Evolutionary conservation across 441 rosid species (phyloP).

Genomic region (California macrophylla): DNA sequence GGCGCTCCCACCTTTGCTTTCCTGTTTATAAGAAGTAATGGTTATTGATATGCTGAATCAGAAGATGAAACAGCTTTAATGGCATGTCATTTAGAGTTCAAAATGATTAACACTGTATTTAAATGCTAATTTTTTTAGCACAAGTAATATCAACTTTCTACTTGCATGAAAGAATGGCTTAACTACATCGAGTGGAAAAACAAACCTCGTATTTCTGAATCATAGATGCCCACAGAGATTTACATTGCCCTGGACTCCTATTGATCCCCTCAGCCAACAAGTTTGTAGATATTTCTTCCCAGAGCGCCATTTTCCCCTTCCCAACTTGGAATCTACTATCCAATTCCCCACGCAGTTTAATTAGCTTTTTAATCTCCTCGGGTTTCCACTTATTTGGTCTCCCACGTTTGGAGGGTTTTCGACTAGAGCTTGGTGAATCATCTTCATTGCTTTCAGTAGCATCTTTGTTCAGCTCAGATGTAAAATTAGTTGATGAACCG

Average conservation of each 20-base stretch:
- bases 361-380: slow-evolving; percentile 69
- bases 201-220: slow-evolving; percentile 74
- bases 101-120: too few species aligned
- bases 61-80: too few species aligned
- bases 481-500: slow-evolving; percentile 18
- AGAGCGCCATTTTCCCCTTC: slow-evolving; percentile 83
- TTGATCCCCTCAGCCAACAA: slow-evolving; percentile 49
- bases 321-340: slow-evolving; percentile 59
- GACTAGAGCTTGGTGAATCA: slow-evolving; percentile 30
- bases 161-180: too few species aligned
- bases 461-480: slow-evolving; percentile 25
- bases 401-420: slow-evolving; percentile 37
- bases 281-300: slow-evolving; percentile 73
- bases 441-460: slow-evolving; percentile 31
- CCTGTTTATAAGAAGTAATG: slow-evolving; percentile 31
- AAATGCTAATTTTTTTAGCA: not conserved
- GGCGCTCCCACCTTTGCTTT: slow-evolving; percentile 34
- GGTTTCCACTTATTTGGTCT: slow-evolving; percentile 77
- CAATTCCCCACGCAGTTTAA: slow-evolving; percentile 55
- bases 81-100: too few species aligned
- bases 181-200: not conserved
- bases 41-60: not conserved
- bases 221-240: slow-evolving; percentile 78
- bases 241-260: slow-evolving; percentile 75
- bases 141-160: too few species aligned